Evolutionary conservation across 108 stramenopile genomes (phyloP), one percentile per base, ranked within the genome.

Genomic region (Stephanodiscus triporus): DNA sequence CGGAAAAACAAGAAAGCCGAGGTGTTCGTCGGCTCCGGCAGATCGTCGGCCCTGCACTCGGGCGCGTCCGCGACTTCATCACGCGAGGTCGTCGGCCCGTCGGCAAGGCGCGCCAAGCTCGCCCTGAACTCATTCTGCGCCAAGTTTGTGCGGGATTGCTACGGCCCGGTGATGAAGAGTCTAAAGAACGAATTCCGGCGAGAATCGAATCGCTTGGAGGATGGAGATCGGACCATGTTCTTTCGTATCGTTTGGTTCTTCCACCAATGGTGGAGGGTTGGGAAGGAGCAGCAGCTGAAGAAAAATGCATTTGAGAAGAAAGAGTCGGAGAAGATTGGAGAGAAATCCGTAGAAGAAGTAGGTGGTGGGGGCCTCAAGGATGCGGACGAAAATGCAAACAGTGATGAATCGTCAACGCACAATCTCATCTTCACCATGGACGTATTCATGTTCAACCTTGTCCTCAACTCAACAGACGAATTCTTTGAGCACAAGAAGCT

Each of bases 381-480:
- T 38, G 63, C 32, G 8, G 64, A 38, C n/a, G 40, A 22, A 8
- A 49, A 68, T 22, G 7, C 9, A 17, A 23, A 16, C 43, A 45
- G 38, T 36, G 76, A 13, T 24, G 77, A 69, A 23, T 66, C 73
- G 13, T 55, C 73, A 14, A 77, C 82, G 9, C 73, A 75, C 43
- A 83, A 88, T 24, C 72, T 93, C 40, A 85, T 96, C 54, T 93
- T 93, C 63, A 96, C 95, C 23, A 91, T 96, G 92, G 95, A 96
- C 78, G 87, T 96, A 27, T 96, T 92, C 63, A 88, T 91, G 53
- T 96, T 96, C 85, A 92, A 96, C 57, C 69, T 96, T n/a, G 93
- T 96, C 13, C 75, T 93, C 30, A 89, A 78, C 34, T 69, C 93
- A 11, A 81, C 80, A 2, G 93, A 96, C 58, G 86, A 82, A 29